phyloP scores from a whole-genome alignment of 805 yeast genomes.

The Metschnikowia koreensis region DNA sequence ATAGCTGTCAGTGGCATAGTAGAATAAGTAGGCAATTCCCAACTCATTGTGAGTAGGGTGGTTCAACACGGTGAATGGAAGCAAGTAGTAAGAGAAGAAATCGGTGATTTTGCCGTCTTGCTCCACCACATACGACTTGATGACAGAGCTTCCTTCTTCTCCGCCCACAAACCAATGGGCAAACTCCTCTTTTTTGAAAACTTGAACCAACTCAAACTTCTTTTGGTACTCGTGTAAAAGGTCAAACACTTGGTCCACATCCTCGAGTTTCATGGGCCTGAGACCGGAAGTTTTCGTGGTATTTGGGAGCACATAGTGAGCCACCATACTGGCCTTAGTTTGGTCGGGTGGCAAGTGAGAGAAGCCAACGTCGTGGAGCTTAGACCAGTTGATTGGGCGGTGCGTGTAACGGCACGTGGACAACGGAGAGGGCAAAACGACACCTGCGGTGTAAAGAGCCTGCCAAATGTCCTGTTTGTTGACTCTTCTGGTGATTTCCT shows the following conservation, averaged over 20 bases:
- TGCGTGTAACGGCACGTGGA: slow-evolving; percentile 87
- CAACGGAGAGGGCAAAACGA: slow-evolving; percentile 88
- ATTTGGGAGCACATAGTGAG: slow-evolving; percentile 56
- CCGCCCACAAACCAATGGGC: slow-evolving; percentile 78
- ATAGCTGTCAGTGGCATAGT: slow-evolving; percentile 69
- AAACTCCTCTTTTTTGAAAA: slow-evolving; percentile 65
- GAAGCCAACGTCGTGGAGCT: slow-evolving; percentile 86
- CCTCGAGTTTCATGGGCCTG: slow-evolving; percentile 55
- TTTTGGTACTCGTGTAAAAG: slow-evolving; percentile 63
- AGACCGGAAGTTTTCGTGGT: slow-evolving; percentile 50
- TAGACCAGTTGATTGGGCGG: slow-evolving; percentile 91
- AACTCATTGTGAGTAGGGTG: slow-evolving; percentile 61
- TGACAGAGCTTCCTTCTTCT: slow-evolving; percentile 45
- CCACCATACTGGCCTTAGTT: slow-evolving; percentile 65
- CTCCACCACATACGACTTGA: slow-evolving; percentile 77
- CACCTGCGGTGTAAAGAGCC: slow-evolving; percentile 92
- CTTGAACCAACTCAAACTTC: slow-evolving; percentile 71
- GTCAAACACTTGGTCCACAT: slow-evolving; percentile 60
- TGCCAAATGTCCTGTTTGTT: slow-evolving; percentile 87
- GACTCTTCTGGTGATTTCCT: slow-evolving; percentile 91
- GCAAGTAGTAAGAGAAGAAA: slow-evolving; percentile 82
- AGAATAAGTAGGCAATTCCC: slow-evolving; percentile 85
- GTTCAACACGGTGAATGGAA: slow-evolving; percentile 81
- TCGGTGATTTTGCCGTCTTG: slow-evolving; percentile 71
- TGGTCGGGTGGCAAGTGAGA: slow-evolving; percentile 71